phyloP scores from a whole-genome alignment of 2,329 filamentous ascomycete species.

The Aureobasidium sp. region DNA sequence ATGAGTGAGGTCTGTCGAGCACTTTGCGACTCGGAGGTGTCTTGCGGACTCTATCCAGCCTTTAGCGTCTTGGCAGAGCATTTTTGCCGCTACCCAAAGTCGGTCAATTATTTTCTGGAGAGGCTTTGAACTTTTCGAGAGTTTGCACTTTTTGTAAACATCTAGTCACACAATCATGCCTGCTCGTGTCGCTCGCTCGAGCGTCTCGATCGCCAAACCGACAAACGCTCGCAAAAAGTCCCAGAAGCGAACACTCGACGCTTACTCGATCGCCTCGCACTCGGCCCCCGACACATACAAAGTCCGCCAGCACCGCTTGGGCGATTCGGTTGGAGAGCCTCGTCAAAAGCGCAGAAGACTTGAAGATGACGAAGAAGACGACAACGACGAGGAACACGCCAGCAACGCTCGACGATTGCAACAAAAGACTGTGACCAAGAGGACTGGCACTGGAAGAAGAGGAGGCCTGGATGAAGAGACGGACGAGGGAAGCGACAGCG shows the following conservation, averaged over 20 bases:
- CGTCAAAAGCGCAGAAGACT: constrained; percentile 37
- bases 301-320: constrained; percentile 52
- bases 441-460: constrained; percentile 16
- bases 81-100: constrained; percentile 5
- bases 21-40: constrained; percentile 13
- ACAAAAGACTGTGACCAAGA: constrained; percentile 28
- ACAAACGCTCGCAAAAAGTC: constrained; percentile 36
- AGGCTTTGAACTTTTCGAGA: background rate
- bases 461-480: constrained; percentile 38
- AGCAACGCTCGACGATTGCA: constrained; percentile 24
- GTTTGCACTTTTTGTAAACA: background rate
- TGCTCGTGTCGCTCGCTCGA: constrained; percentile 36
- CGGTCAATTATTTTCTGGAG: background rate
- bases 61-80: constrained; percentile 6
- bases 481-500: constrained; percentile 74
- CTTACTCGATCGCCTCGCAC: constrained; percentile 58
- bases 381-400: constrained; percentile 41
- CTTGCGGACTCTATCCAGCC: constrained; percentile 4
- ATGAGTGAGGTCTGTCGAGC: background rate
- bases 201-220: constrained; percentile 26
- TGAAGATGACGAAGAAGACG: constrained; percentile 45
- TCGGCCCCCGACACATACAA: constrained; percentile 47
- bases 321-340: constrained; percentile 43
- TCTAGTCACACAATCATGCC: constrained; percentile 33
- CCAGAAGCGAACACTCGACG: constrained; percentile 52